Base-by-base conservation (phyloP, 139 green algal genomes). In the Chlamydomonas urium region DNA sequence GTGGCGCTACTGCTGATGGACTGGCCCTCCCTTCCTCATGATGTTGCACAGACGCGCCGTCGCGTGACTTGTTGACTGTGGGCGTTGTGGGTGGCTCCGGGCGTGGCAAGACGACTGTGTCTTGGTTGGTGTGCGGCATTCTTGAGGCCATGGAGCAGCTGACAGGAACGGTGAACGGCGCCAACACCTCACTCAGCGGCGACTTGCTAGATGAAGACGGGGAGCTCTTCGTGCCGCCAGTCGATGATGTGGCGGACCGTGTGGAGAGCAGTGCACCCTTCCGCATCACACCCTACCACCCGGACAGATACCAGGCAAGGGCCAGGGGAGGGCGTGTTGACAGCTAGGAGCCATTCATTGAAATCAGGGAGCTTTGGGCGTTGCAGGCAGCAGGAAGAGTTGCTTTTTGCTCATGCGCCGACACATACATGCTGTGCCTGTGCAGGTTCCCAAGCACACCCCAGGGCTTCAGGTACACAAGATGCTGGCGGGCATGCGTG, bases 41-140 rank as follows among this genome's bases (percentile, higher is more conserved):
- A n/a, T n/a, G n/a, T n/a, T 62, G 23, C 38, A 45, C 66, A 83
- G 83, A 88, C 32, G 65, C 53, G 17, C 85, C 87, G 2, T 80
- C 74, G 0, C 59, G 50, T 10, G 69, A 69, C 34, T 76, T 91
- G 78, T 71, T 77, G n/a, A 75, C 80, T 2, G 73, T 97, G 10
- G 91, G 80, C 28, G 68, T 98, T 23, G 81, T 88, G 38, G 95
- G 95, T 32, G 90, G 76, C 24, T 79, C 83, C 47, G n/a, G n/a
- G n/a, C n/a, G n/a, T n/a, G 96, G 96, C 66, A 99, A 99, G 86
- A 98, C 92, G n/a, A 98, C 94, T 1, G 87, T 85, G 0, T 79
- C 83, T 28, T 98, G 94, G 90, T 81, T 99, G 26, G 78, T 95
- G 17, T 87, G 91, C 6, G 85, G 89, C 35, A 86, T 98, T 5